Evolutionary conservation across 371 early-diverging fungal species (phyloP), one percentile per base, ranked within the genome.

Genomic region (Zychaea mexicana): DNA sequence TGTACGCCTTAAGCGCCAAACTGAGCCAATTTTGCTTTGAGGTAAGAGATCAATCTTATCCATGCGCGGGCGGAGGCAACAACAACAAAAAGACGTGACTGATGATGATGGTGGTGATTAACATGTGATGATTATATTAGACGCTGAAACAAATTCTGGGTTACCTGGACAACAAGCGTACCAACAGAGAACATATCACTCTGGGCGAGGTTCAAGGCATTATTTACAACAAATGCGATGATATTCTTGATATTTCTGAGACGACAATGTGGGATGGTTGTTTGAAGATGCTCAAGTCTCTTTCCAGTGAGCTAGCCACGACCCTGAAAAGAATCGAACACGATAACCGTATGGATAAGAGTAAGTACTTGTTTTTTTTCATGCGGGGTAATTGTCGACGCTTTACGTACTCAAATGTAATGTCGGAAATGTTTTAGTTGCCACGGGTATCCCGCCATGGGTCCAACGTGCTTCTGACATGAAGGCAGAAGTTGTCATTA

Each of bases 401-500:
- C n/a, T n/a, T n/a, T n/a, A n/a, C n/a, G n/a, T n/a, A n/a, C n/a
- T n/a, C n/a, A n/a, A n/a, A n/a, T n/a, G n/a, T n/a, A n/a, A n/a
- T n/a, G n/a, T n/a, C n/a, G 26, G 27, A 36, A 42, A 19, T 30
- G 12, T 5, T 55, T 10, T 60, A 84, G 88, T 85, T 58, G 62
- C 70, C 1, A 77, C 82, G 10, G 66, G 72, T 2, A 84, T 81
- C 6, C 77, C 88, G 47, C 95, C 95, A 21, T 95, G 96, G 96
- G 68, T 86, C 36, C 77, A 77, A 62, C 85, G 96, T 2, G 92
- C 95, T n/a, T 84, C 86, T 47, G 84, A 86, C 38, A 82, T 94
- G 74, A 94, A 94, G 76, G 85, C 83, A 0, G 90, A 89, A 46
- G 88, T 90, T 30, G 78, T 88, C 13, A 78, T 92, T 42, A 93